phyloP scores from a whole-genome alignment of 164 flowering plant genomes.

The Nymphaea colorata region DNA sequence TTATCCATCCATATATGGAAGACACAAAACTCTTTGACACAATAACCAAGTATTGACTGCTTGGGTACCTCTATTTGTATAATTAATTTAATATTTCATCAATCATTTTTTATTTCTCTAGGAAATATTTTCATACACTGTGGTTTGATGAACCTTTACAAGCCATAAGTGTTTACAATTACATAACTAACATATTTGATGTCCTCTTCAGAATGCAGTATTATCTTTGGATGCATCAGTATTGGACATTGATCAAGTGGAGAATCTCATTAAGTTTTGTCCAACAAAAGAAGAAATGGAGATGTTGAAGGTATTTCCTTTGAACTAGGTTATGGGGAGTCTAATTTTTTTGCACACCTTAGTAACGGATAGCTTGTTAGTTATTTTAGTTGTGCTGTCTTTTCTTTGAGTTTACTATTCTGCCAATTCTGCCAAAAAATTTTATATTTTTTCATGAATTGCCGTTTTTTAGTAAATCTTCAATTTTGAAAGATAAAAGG shows the following conservation, averaged over 20 bases:
- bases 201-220: constrained; percentile 54
- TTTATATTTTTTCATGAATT: neutral
- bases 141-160: no score
- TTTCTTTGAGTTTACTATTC: neutral
- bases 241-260: constrained; percentile 97
- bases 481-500: neutral
- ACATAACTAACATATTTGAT: no score
- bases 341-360: neutral
- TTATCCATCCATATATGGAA: no score
- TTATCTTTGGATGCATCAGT: constrained; percentile 79
- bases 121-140: no score
- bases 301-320: constrained; percentile 48
- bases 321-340: neutral
- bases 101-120: neutral
- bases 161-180: neutral
- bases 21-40: no score
- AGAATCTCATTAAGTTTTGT: constrained; percentile 92
- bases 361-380: neutral
- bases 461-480: neutral
- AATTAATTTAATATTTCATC: no score
- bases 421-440: neutral
- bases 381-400: neutral
- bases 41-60: neutral
- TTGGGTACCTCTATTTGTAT: neutral
- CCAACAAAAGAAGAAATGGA: constrained; percentile 98